These are phyloP conservation scores for Esteya vermicola DNA, from an alignment of 2,329 filamentous ascomycete genomes.

Conservation along the genomic window DNA sequence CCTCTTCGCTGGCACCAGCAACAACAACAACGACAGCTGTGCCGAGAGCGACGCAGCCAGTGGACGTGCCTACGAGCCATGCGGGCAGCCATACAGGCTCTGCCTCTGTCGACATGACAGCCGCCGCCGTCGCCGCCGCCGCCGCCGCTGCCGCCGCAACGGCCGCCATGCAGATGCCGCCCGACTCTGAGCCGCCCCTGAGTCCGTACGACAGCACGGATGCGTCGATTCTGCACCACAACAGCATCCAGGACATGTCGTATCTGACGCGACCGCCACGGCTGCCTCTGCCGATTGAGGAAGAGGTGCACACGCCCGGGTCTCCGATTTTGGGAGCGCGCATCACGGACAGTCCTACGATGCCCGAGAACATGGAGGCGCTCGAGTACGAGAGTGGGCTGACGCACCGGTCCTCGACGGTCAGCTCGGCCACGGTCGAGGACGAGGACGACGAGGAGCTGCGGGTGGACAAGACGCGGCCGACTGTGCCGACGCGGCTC, in stretches of 20 bases:
- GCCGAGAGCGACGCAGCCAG: slow-evolving; percentile 44
- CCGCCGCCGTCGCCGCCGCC: neutral
- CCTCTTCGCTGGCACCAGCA: too few relatives aligned
- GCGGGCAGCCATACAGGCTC: neutral
- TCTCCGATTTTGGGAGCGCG: slow-evolving; percentile 73
- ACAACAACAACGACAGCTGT: too few relatives aligned
- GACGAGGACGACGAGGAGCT: slow-evolving; percentile 59
- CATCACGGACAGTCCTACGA: slow-evolving; percentile 38
- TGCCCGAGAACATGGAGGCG: slow-evolving; percentile 36
- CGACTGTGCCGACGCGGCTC: slow-evolving; percentile 69
- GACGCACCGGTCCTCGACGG: slow-evolving; percentile 39
- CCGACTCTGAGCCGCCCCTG: slow-evolving; percentile 16
- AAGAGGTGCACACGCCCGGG: slow-evolving; percentile 77
- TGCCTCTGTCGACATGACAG: slow-evolving; percentile 9
- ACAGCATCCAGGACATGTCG: slow-evolving; percentile 47
- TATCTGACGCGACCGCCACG: slow-evolving; percentile 65
- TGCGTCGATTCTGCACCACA: slow-evolving; percentile 31
- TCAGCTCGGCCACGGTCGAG: slow-evolving; percentile 44
- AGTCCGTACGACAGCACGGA: slow-evolving; percentile 22
- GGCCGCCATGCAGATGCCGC: slow-evolving; percentile 13
- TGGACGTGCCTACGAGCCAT: slow-evolving; percentile 34
- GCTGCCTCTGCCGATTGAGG: slow-evolving; percentile 82
- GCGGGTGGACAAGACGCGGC: slow-evolving; percentile 57
- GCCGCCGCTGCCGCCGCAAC: neutral
- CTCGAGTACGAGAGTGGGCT: slow-evolving; percentile 31